Base-by-base conservation (phyloP, 2,329 filamentous ascomycete species). In the Scortechinia acanthostroma region DNA sequence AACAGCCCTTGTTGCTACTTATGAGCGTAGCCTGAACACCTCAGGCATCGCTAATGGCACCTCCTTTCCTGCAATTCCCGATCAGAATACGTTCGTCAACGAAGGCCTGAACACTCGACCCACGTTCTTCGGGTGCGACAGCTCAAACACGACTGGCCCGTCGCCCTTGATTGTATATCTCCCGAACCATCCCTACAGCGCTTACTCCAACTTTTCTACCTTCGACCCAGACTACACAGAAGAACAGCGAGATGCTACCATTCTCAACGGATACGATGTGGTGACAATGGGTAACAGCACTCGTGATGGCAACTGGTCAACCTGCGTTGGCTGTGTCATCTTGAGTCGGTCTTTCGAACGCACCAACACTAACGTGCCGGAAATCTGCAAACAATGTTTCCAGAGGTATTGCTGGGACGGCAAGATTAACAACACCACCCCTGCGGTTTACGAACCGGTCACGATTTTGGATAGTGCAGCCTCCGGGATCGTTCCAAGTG, bases 371-470 rank as follows among this genome's bases (percentile, higher is more conserved):
- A 50, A 66, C 0, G 73, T 91, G 1, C 91, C 91, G 0, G 70
- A 75, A 1, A 79, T 77, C 6, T 98, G 93, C 68, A 70, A 66
- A 37, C 56, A 73, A 43, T 98, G 93, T 68, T 97, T 96, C 63
- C 52, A 70, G 13, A 64, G 70, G 17, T 96, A 96, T 68, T 98
- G 93, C 75, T 98, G 93, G 93, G 78, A 96, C 60, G 93, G 93
- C n/a, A 87, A 77, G 1, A 47, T 66, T 4, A 65, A 74, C 35
- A 62, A 56, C 33, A 66, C 64, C 0, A 52, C 45, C 17, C 50
- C 48, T 4, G 59, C 35, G 14, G 10, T 6, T 6, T 40, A 40
- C 17, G 35, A 10, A 17, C 35, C 35, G 10, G 17, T 17, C 35
- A 40, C 35, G 14, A n/a, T n/a, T n/a, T n/a, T n/a, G n/a, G n/a